phyloP scores from a whole-genome alignment of 1,284 basidiomycete genomes.

The Papiliotrema nemorosa region DNA sequence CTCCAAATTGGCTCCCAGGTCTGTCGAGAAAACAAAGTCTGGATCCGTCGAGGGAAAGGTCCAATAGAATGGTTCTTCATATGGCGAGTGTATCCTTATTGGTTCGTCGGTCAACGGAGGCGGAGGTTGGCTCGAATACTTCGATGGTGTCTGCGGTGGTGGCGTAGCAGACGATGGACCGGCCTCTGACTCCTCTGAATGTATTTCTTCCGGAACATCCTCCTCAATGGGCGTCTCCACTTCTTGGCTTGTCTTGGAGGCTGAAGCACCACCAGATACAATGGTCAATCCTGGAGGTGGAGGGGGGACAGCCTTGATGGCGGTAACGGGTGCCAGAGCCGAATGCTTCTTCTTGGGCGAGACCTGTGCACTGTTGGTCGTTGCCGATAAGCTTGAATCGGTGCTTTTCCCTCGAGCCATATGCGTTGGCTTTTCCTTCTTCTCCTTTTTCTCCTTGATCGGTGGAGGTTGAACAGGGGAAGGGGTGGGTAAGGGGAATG shows the following conservation, averaged over 20 bases:
- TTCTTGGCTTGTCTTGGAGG: conserved; percentile 7
- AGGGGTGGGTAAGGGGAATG: conserved; percentile 56
- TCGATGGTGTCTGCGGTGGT: conserved; percentile 30
- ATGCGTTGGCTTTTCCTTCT: conserved; percentile 15
- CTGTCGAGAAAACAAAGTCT: conserved; percentile 33
- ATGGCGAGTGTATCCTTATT: conserved; percentile 32
- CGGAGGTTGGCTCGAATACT: conserved; percentile 15
- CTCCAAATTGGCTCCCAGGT: too few species aligned
- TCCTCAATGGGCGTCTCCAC: not conserved
- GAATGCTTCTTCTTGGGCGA: conserved; percentile 41
- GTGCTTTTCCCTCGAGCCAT: conserved; percentile 37
- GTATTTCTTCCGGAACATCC: conserved; percentile 5
- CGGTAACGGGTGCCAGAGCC: conserved; percentile 11
- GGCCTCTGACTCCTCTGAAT: conserved; percentile 32
- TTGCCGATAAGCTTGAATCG: conserved; percentile 29
- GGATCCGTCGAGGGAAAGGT: conserved; percentile 32
- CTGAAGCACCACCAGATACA: conserved; percentile 10
- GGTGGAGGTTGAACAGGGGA: conserved; percentile 53
- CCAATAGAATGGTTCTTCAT: conserved; percentile 28
- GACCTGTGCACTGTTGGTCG: conserved; percentile 24
- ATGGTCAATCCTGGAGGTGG: conserved; percentile 1
- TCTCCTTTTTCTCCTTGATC: conserved; percentile 28
- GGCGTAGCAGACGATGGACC: conserved; percentile 36
- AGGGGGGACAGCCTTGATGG: conserved; percentile 5
- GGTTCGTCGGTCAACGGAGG: conserved; percentile 29